A percentile compares a stretch with the other conserved stretches of the same genome.
These are phyloP conservation scores for Saturnispora galanensis DNA, from an alignment of 805 yeast genomes.

Conservation along the genomic window DNA sequence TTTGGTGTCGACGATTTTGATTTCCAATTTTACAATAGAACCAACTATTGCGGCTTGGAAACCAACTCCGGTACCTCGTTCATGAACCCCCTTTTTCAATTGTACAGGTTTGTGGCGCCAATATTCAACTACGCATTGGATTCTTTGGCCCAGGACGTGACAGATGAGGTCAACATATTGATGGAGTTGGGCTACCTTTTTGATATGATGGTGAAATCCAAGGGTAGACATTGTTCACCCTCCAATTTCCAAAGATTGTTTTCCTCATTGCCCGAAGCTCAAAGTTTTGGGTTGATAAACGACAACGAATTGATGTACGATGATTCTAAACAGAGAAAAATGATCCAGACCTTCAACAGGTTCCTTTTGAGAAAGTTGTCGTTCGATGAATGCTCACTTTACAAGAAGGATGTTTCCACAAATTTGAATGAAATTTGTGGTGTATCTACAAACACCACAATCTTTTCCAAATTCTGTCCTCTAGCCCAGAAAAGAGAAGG, in stretches of 20 bases:
- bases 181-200: conserved; percentile 81
- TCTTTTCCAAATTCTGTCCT: conserved; percentile 32
- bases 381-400: conserved; percentile 36
- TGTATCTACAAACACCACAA: conserved; percentile 33
- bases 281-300: conserved; percentile 42
- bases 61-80: conserved; percentile 73
- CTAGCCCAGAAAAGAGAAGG: conserved; percentile 28
- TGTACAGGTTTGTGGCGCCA: conserved; percentile 68
- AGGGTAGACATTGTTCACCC: conserved; percentile 71
- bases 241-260: conserved; percentile 62
- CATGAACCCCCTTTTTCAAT: conserved; percentile 68
- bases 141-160: conserved; percentile 44
- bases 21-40: conserved; percentile 71
- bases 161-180: conserved; percentile 41
- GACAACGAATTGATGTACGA: conserved; percentile 37
- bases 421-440: conserved; percentile 29
- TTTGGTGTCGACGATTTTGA: conserved; percentile 95
- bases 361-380: conserved; percentile 47
- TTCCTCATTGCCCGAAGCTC: conserved; percentile 40
- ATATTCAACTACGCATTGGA: conserved; percentile 55
- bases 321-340: conserved; percentile 33
- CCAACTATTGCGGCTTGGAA: conserved; percentile 77
- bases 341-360: conserved; percentile 46
- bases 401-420: conserved; percentile 12
- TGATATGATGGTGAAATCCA: conserved; percentile 83